A percentile compares a stretch with the other conserved stretches of the same genome.
Evolutionary conservation across 2,329 filamentous ascomycete genomes (phyloP).

Genomic region (Colletotrichum karsti): DNA sequence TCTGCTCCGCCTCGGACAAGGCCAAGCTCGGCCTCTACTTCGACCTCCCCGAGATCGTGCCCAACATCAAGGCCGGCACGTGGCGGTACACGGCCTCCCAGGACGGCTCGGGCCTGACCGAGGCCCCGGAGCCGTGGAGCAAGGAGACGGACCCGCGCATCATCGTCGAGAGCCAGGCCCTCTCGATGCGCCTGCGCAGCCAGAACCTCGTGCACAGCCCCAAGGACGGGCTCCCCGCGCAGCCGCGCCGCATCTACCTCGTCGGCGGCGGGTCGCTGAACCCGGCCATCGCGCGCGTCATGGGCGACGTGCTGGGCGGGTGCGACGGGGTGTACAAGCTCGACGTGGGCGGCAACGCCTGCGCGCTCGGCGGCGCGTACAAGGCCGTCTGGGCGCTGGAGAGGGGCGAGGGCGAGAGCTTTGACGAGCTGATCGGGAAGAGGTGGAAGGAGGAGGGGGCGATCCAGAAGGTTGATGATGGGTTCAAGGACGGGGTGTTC

Average conservation of each 20-base stretch:
- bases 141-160: constrained; percentile 78
- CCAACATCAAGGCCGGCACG: constrained; percentile 84
- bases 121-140: constrained; percentile 51
- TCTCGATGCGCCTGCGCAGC: constrained; percentile 88
- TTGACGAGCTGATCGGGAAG: constrained; percentile 85
- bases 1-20: constrained; percentile 59
- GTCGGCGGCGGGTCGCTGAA: constrained; percentile 93
- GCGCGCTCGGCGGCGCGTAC: constrained; percentile 91
- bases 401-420: constrained; percentile 73
- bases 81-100: constrained; percentile 78
- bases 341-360: constrained; percentile 94
- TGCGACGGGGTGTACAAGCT: constrained; percentile 91
- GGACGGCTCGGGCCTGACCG: constrained; percentile 57
- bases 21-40: constrained; percentile 95
- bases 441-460: constrained; percentile 89
- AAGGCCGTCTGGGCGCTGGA: constrained; percentile 95
- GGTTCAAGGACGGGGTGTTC: constrained; percentile 80
- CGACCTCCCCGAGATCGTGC: constrained; percentile 93
- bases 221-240: constrained; percentile 72
- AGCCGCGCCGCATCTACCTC: constrained; percentile 90
- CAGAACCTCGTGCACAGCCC: constrained; percentile 72
- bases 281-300: constrained; percentile 84
- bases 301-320: constrained; percentile 89
- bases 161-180: constrained; percentile 94
- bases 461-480: constrained; percentile 82